phyloP scores from a whole-genome alignment of 768 basidiomycete species.

The Termitomyces eurrhizus region DNA sequence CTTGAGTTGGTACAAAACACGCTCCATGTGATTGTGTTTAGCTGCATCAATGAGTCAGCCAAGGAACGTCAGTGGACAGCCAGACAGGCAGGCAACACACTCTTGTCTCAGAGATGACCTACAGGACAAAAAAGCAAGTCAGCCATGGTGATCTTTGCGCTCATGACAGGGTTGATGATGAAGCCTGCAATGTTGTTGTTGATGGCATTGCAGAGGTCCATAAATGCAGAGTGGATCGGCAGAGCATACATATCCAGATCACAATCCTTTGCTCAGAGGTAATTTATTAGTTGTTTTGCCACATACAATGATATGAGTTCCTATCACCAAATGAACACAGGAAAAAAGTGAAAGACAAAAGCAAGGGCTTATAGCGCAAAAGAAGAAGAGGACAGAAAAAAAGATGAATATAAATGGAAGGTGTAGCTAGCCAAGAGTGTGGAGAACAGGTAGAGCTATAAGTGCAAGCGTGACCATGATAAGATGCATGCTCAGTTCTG shows the following conservation, averaged over 20 bases:
- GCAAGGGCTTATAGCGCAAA: conserved; percentile 70
- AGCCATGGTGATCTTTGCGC: no score
- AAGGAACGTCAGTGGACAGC: no score
- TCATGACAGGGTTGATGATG: no score
- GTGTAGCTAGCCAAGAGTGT: conserved; percentile 71
- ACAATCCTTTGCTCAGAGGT: conserved; percentile 70
- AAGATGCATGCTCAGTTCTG: conserved; percentile 42
- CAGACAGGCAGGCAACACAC: no score
- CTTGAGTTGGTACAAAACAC: no score
- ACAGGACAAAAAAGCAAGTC: no score
- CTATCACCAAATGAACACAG: conserved; percentile 40
- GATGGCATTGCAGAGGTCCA: no score
- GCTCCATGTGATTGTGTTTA: no score
- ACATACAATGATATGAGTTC: conserved; percentile 64
- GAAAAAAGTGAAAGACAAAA: no score
- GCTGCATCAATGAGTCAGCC: no score
- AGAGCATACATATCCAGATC: conserved; percentile 94
- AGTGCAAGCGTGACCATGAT: conserved; percentile 67
- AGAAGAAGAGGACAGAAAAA: conserved; percentile 68
- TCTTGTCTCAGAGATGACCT: no score
- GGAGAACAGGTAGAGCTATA: conserved; percentile 76
- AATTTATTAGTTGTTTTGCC: conserved; percentile 64
- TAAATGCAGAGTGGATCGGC: conserved; percentile 86
- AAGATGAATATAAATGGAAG: conserved; percentile 66
- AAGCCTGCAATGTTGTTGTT: no score